These are phyloP conservation scores for Rhytidiadelphus loreus DNA, from an alignment of 225 moss, liverwort and hornwort genomes.

Conservation along the genomic window DNA sequence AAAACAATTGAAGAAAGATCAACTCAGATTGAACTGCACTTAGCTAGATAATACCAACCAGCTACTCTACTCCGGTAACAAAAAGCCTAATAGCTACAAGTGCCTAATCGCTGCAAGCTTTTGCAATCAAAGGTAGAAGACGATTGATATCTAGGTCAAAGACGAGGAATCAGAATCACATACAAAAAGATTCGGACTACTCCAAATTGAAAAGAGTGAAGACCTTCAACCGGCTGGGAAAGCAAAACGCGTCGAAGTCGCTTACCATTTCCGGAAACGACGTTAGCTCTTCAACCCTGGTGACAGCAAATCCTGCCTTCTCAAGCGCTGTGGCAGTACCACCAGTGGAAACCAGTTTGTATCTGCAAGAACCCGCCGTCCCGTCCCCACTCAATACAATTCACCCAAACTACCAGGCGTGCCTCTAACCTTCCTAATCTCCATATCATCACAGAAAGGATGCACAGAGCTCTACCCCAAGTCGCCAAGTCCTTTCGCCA, in stretches of 20 bases:
- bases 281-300: constrained; percentile 76
- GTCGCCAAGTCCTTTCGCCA: constrained; percentile 72
- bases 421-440: background rate
- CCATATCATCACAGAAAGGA: background rate
- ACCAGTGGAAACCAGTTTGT: constrained; percentile 81
- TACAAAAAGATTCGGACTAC: background rate
- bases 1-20: background rate
- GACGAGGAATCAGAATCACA: background rate
- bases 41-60: background rate
- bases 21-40: background rate
- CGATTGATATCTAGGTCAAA: background rate
- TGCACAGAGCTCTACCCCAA: constrained; percentile 48
- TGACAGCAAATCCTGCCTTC: constrained; percentile 69
- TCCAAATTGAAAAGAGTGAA: background rate
- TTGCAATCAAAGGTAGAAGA: background rate
- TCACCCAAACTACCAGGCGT: background rate
- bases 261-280: constrained; percentile 93
- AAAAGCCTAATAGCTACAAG: background rate
- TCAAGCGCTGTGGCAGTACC: constrained; percentile 84
- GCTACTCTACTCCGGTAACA: background rate
- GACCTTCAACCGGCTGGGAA: background rate
- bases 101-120: background rate
- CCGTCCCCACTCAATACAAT: background rate
- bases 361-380: constrained; percentile 26
- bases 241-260: background rate